Evolutionary conservation across 257 asterid species (phyloP), one percentile per base, ranked within the genome.

Genomic region (Solanum clarkiae): DNA sequence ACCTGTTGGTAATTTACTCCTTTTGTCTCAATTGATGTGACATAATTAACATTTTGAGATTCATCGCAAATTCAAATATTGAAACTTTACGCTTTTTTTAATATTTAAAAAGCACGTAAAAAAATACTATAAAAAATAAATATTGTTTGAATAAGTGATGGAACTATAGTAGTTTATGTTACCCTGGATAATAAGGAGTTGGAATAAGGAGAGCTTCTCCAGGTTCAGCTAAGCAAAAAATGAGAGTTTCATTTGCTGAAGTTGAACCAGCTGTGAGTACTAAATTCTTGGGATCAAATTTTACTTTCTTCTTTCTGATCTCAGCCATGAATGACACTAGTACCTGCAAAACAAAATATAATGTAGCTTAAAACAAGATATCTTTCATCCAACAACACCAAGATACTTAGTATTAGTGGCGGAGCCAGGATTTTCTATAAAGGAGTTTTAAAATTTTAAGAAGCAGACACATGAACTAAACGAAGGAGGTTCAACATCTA

Each of bases 161-260:
- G 32, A 18, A 16, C 15, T 11, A 74, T 44, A 45, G 7, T 20
- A 59, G 40, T 18, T 81, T 11, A 60, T 59, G 45, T 82, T 89
- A 89, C 92, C 90, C 92, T 32, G 90, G 92, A 83, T 90, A 90
- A 83, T 90, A 88, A 70, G 92, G 90, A 8, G 90, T 88, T 7
- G 92, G 92, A 57, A 90, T 88, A 72, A 90, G 92, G 49, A 90
- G 84, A 71, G 90, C 92, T 72, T 90, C 90, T 40, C 92, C 92
- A 15, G 89, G 89, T 55, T 90, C 87, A 40, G 92, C 90, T 5
- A 89, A 86, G 80, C 92, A 89, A 79, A 89, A 89, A 82, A 89
- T 88, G 75, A 89, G 84, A n/a, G 83, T 89, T 83, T 89, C 92
- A 40, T 89, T 87, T 75, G 92, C 90, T 24, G 90, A 86, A 70